phyloP scores from a whole-genome alignment of 2,329 filamentous ascomycete species.

The Lecanicillium sp. region DNA sequence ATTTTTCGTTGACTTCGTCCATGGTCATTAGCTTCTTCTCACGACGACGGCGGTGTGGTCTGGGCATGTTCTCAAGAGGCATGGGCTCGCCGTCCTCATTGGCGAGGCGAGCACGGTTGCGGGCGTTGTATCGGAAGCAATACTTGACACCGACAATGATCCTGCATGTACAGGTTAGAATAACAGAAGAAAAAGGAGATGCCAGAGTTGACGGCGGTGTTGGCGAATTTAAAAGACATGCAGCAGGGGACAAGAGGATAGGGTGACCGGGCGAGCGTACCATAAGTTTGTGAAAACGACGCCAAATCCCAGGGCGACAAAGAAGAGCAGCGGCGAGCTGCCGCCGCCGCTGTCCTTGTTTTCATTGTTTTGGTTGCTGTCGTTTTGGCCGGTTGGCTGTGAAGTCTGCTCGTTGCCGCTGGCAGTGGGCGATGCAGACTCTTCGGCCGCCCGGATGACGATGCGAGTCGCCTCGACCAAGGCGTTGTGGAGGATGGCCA shows the following conservation, averaged over 20 bases:
- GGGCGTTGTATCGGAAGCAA: conserved; percentile 96
- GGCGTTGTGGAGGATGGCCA: conserved; percentile 18
- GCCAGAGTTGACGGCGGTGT: too few species aligned
- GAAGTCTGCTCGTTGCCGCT: conserved; percentile 1
- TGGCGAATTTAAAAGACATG: too few species aligned
- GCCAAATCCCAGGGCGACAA: conserved; percentile 91
- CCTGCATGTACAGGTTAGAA: conserved; percentile 42
- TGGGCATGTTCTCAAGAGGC: conserved; percentile 75
- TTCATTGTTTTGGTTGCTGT: conserved; percentile 13
- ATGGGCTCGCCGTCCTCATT: conserved; percentile 83
- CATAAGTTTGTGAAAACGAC: conserved; percentile 98
- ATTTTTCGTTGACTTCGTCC: conserved; percentile 97
- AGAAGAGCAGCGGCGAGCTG: conserved; percentile 56
- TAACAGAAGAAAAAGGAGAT: too few species aligned
- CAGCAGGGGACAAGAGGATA: too few species aligned
- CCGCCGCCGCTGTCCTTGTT: conserved; percentile 15
- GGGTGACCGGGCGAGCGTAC: conserved; percentile 54
- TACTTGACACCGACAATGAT: conserved; percentile 99
- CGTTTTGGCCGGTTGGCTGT: conserved; percentile 6
- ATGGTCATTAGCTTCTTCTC: conserved; percentile 99
- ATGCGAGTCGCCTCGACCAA: conserved; percentile 18
- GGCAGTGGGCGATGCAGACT: conserved; percentile 14
- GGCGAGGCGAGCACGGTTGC: conserved; percentile 70
- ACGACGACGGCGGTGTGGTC: conserved; percentile 75
- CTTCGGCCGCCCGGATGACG: conserved; percentile 15